Percentiles rank a stretch among this genome's conserved stretches.
These are phyloP conservation scores for Cytospora piceae DNA, from an alignment of 2,329 filamentous ascomycete genomes.

Conservation along the genomic window DNA sequence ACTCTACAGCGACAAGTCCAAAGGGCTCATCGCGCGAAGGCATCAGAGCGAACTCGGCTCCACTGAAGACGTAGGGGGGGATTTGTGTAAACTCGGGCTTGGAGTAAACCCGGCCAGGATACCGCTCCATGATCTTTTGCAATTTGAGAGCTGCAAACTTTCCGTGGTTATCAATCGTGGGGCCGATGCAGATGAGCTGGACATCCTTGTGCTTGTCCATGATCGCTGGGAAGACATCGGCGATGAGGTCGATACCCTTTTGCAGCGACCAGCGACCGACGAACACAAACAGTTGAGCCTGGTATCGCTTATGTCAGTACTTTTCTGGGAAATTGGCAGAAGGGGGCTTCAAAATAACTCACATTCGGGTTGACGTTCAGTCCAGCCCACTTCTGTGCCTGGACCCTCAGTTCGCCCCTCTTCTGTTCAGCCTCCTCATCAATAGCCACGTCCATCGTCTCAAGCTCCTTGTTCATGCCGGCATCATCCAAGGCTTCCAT, in stretches of 20 bases:
- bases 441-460: slow-evolving; percentile 50
- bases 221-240: slow-evolving; percentile 65
- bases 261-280: slow-evolving; percentile 72
- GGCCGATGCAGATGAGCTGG: slow-evolving; percentile 65
- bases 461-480: slow-evolving; percentile 56
- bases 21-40: slow-evolving; percentile 72
- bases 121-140: slow-evolving; percentile 64
- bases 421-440: slow-evolving; percentile 44
- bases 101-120: slow-evolving; percentile 68
- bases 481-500: slow-evolving; percentile 61
- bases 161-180: slow-evolving; percentile 68
- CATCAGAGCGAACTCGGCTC: slow-evolving; percentile 70
- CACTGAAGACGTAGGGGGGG: slow-evolving; percentile 68
- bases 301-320: not conserved
- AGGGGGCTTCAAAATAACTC: not conserved
- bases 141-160: slow-evolving; percentile 69
- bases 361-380: slow-evolving; percentile 59
- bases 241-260: slow-evolving; percentile 69
- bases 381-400: slow-evolving; percentile 70
- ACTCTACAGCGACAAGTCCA: slow-evolving; percentile 69
- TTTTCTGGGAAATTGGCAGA: not conserved
- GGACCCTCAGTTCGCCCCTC: slow-evolving; percentile 56
- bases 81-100: slow-evolving; percentile 70
- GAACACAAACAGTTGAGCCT: slow-evolving; percentile 68
- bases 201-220: slow-evolving; percentile 61